Percentiles rank a stretch among this genome's conserved stretches.
Conservation (phyloP, 768 basidiomycete species). For the Clitopilus hobsonii region DNA sequence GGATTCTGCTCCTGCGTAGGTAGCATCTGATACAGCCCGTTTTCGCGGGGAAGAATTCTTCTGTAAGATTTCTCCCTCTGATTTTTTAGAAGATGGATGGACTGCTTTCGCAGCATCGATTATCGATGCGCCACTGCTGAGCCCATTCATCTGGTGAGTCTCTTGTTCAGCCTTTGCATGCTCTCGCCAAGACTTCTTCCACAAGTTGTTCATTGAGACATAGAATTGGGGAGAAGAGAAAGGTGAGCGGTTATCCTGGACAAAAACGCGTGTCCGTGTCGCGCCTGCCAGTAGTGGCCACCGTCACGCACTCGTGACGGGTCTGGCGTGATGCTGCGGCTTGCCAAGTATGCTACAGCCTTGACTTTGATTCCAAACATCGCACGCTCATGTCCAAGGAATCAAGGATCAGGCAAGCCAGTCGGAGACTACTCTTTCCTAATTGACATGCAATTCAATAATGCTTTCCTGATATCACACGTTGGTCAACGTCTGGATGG, state of each 20-base stretch:
- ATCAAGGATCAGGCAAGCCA: not conserved
- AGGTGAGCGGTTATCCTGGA: too few relatives aligned
- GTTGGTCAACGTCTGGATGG: slow-evolving; percentile 25
- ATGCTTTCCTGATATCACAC: slow-evolving; percentile 33
- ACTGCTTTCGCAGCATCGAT: slow-evolving; percentile 15
- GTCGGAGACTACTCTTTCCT: not conserved
- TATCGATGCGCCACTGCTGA: slow-evolving; percentile 19
- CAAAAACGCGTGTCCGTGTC: too few relatives aligned
- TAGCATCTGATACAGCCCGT: too few relatives aligned
- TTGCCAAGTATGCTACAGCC: too few relatives aligned
- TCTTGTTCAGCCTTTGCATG: slow-evolving; percentile 18
- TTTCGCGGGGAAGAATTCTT: not conserved
- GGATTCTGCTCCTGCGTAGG: too few relatives aligned
- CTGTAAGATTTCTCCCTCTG: too few relatives aligned
- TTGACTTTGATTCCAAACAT: too few relatives aligned
- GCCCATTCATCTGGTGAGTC: slow-evolving; percentile 19
- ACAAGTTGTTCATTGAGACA: slow-evolving; percentile 43
- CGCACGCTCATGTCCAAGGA: not conserved
- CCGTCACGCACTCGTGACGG: too few relatives aligned
- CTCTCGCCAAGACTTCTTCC: slow-evolving; percentile 46
- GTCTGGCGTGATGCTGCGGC: too few relatives aligned
- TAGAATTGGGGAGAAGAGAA: not conserved
- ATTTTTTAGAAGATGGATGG: slow-evolving; percentile 15
- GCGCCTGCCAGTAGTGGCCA: too few relatives aligned
- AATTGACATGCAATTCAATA: slow-evolving; percentile 45